Evolutionary conservation across 139 green algal genomes (phyloP).

Genomic region (Chlamydomonas eustigma): DNA sequence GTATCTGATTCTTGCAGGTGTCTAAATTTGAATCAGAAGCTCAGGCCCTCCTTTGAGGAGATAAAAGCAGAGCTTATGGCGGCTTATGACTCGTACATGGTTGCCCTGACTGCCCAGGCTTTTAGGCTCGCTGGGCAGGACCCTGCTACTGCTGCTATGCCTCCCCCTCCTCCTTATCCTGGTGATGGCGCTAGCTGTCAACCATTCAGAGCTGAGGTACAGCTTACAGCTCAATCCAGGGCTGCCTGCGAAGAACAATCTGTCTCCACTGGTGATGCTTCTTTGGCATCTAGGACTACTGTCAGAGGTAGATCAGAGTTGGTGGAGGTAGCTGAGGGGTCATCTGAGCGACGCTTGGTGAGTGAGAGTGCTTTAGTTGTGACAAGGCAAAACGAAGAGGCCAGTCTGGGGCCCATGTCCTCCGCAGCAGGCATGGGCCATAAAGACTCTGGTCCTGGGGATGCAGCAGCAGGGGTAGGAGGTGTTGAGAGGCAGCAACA

Average conservation of each 20-base stretch:
- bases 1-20: neutral
- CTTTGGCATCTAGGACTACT: neutral
- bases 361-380: neutral
- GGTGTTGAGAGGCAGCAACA: neutral
- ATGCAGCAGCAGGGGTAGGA: neutral
- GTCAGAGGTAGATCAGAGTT: neutral
- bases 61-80: neutral
- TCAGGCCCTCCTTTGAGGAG: neutral
- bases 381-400: too few species aligned
- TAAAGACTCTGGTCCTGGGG: neutral
- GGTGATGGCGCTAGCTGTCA: neutral
- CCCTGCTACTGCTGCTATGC: too few species aligned
- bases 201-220: neutral
- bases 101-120: neutral
- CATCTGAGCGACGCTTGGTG: neutral
- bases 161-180: too few species aligned
- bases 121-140: too few species aligned
- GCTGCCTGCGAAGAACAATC: neutral
- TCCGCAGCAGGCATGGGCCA: neutral
- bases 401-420: neutral
- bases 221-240: too few species aligned
- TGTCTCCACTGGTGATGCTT: too few species aligned
- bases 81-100: neutral
- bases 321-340: neutral
- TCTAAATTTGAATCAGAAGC: neutral